phyloP scores from a whole-genome alignment of 768 basidiomycete genomes.

The Lactifluus hygrophoroides region DNA sequence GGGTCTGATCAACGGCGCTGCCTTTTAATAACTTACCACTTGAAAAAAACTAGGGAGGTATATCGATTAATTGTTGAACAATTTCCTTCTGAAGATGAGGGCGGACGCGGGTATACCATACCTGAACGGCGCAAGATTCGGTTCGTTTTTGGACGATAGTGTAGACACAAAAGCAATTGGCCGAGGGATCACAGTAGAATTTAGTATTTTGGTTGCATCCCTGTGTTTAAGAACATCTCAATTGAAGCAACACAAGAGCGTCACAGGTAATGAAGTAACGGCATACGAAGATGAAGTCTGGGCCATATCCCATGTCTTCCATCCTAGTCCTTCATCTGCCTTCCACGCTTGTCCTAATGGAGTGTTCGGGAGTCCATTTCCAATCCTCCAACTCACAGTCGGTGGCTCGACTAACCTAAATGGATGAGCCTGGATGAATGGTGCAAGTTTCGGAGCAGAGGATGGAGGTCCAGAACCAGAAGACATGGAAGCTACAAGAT shows the following conservation, averaged over 20 bases:
- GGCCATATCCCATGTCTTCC: constrained; percentile 35
- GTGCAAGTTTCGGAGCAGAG: neutral
- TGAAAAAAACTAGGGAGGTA: constrained; percentile 20
- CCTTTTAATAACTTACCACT: constrained; percentile 10
- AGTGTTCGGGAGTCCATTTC: constrained; percentile 29
- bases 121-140: constrained; percentile 65
- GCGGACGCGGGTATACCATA: constrained; percentile 25
- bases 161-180: constrained; percentile 64
- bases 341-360: constrained; percentile 25
- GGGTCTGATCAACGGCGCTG: constrained; percentile 1
- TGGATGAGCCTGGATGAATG: constrained; percentile 11
- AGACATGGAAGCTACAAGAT: neutral
- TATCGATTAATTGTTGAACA: constrained; percentile 28
- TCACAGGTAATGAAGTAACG: constrained; percentile 13
- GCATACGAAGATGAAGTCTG: constrained; percentile 13
- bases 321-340: constrained; percentile 29
- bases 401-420: constrained; percentile 33
- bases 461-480: neutral
- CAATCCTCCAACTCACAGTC: constrained; percentile 36
- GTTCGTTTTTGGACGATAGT: constrained; percentile 38
- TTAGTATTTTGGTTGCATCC: constrained; percentile 42
- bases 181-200: constrained; percentile 52
- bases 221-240: constrained; percentile 20
- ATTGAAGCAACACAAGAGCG: constrained; percentile 12
- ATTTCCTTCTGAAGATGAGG: constrained; percentile 17